These are phyloP conservation scores for Peribolospora kevripleyi DNA, from an alignment of 768 basidiomycete genomes.

Conservation along the genomic window DNA sequence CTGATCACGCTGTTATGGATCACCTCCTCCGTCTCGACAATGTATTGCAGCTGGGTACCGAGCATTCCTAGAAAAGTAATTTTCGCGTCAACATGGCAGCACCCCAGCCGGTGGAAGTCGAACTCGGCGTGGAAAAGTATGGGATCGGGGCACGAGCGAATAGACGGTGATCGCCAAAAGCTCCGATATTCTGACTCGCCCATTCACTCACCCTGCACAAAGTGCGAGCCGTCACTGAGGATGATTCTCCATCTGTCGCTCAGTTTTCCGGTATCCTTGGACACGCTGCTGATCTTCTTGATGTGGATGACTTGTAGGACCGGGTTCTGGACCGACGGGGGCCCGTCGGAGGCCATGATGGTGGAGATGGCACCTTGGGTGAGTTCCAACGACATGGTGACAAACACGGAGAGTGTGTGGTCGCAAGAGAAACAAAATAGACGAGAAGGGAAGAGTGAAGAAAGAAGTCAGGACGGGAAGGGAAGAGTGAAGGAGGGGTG, in stretches of 20 bases:
- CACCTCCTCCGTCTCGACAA: conserved; percentile 33
- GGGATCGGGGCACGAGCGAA: too few relatives aligned
- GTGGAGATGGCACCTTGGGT: not conserved
- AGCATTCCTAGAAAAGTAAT: conserved; percentile 33
- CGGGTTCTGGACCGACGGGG: conserved; percentile 15
- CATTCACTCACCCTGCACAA: conserved; percentile 36
- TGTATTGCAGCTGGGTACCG: conserved; percentile 60
- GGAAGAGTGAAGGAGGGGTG: too few relatives aligned
- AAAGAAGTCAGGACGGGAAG: too few relatives aligned
- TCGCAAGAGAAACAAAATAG: too few relatives aligned
- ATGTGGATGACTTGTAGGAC: conserved; percentile 60
- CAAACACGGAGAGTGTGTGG: too few relatives aligned
- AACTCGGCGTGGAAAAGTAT: too few relatives aligned
- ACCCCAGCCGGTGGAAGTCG: too few relatives aligned
- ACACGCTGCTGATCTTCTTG: conserved; percentile 38
- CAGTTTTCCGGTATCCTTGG: conserved; percentile 17
- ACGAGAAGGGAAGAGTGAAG: too few relatives aligned
- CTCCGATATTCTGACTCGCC: too few relatives aligned
- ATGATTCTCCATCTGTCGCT: conserved; percentile 43
- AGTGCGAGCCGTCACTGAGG: conserved; percentile 66
- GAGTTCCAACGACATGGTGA: not conserved
- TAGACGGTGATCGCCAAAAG: too few relatives aligned
- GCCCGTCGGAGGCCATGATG: not conserved
- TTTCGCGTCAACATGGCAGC: too few relatives aligned
- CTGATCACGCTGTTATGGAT: conserved; percentile 43